Evolutionary conservation across 331 rosid genomes (phyloP).

Genomic region (Acacia concinna): DNA sequence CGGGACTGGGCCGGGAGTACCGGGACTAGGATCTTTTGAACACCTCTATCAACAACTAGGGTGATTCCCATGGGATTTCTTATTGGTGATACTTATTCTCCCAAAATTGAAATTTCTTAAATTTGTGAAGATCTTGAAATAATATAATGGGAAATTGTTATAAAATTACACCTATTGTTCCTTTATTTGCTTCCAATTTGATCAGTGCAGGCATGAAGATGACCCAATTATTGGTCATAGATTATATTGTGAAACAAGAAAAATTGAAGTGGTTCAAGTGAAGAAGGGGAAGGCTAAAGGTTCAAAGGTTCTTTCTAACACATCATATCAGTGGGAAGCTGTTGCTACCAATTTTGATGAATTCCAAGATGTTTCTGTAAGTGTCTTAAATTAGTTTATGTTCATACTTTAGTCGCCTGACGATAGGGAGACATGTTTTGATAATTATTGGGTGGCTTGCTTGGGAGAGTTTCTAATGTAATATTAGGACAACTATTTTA

Average conservation of each 20-base stretch:
- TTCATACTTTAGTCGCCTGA: neutral
- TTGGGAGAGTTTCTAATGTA: neutral
- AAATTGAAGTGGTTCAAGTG: constrained; percentile 71
- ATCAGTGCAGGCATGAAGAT: constrained; percentile 82
- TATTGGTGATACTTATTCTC: constrained; percentile 64
- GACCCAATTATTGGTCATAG: constrained; percentile 86
- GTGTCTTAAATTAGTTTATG: constrained; percentile 39
- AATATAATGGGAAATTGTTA: constrained; percentile 22
- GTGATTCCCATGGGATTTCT: constrained; percentile 84
- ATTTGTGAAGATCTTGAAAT: constrained; percentile 24
- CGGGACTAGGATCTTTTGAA: too few relatives aligned
- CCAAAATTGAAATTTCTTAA: constrained; percentile 4
- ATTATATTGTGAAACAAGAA: constrained; percentile 80
- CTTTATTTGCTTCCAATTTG: constrained; percentile 29
- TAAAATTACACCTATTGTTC: constrained; percentile 12
- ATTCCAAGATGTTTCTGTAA: constrained; percentile 90
- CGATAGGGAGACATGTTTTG: neutral
- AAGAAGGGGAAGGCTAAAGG: constrained; percentile 79
- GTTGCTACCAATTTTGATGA: constrained; percentile 95
- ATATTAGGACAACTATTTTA: neutral
- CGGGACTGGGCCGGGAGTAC: too few relatives aligned
- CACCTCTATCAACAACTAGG: too few relatives aligned
- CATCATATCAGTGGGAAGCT: constrained; percentile 83
- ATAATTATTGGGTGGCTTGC: constrained; percentile 12
- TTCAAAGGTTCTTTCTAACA: constrained; percentile 65